Evolutionary conservation across 257 asterid genomes (phyloP).

Genomic region (Apocynum venetum): DNA sequence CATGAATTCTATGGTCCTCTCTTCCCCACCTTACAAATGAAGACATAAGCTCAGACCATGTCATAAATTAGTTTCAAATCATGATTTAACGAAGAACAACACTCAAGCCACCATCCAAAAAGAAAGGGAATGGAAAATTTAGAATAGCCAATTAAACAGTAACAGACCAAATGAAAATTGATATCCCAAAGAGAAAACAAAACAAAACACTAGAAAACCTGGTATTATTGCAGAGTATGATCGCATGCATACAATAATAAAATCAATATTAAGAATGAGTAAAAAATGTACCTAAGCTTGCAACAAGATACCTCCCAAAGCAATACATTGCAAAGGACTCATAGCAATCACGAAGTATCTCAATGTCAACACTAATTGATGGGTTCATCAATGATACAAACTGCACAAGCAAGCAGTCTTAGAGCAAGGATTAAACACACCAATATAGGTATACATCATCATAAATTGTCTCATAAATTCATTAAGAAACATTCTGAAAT

Average conservation of each 20-base stretch:
- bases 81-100: not conserved
- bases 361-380: conserved; percentile 72
- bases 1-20: conserved; percentile 80
- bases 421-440: not conserved
- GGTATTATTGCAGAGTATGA: not conserved
- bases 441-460: not conserved
- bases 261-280: not conserved
- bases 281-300: conserved; percentile 72
- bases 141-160: not conserved
- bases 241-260: not conserved
- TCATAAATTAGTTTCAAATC: not conserved
- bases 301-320: conserved; percentile 96
- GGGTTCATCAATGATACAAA: conserved; percentile 82
- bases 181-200: not conserved
- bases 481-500: not conserved
- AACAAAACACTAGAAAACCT: not conserved
- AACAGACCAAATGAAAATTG: not conserved
- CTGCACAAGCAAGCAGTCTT: conserved; percentile 45
- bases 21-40: conserved; percentile 51
- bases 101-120: conserved; percentile 3
- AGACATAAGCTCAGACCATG: not conserved
- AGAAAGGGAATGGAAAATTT: not conserved
- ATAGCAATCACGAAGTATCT: conserved; percentile 93
- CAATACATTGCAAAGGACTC: conserved; percentile 99
- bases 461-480: not conserved